phyloP scores from a whole-genome alignment of 345 rosid genomes.

The Rubroshorea leprosula region DNA sequence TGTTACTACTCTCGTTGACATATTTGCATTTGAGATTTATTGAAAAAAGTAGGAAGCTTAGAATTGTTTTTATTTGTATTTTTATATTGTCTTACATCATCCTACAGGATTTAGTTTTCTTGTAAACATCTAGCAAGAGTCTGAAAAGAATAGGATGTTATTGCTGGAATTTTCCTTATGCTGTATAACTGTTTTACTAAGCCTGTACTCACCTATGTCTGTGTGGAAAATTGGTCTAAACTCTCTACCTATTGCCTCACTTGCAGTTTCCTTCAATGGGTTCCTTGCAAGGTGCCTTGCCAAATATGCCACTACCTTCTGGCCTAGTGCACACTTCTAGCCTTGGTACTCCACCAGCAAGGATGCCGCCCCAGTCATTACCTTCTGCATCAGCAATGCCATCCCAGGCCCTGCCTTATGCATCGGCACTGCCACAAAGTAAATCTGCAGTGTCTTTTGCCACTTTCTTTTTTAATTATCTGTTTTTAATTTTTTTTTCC shows the following conservation, averaged over 20 bases:
- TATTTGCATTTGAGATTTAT: neutral
- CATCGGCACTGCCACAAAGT: constrained; percentile 61
- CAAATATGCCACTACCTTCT: constrained; percentile 41
- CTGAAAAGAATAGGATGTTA: too few relatives aligned
- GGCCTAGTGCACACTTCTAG: constrained; percentile 37
- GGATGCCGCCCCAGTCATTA: constrained; percentile 43
- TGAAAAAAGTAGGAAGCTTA: too few relatives aligned
- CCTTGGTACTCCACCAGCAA: constrained; percentile 39
- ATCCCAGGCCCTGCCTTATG: constrained; percentile 34
- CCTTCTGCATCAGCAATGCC: constrained; percentile 40
- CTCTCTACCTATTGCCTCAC: constrained; percentile 11
- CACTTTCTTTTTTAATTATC: neutral
- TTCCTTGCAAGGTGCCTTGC: constrained; percentile 61
- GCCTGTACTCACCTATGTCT: neutral
- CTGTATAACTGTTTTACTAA: neutral
- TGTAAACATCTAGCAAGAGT: too few relatives aligned
- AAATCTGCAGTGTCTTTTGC: constrained; percentile 4
- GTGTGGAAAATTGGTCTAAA: too few relatives aligned
- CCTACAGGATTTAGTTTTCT: too few relatives aligned
- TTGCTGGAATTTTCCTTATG: too few relatives aligned
- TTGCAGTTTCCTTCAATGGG: constrained; percentile 80
- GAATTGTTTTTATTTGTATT: too few relatives aligned
- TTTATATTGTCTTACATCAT: too few relatives aligned
- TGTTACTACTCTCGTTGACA: neutral
- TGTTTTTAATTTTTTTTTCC: neutral